phyloP scores from a whole-genome alignment of 306 rosid genomes.

The Prunus mume region DNA sequence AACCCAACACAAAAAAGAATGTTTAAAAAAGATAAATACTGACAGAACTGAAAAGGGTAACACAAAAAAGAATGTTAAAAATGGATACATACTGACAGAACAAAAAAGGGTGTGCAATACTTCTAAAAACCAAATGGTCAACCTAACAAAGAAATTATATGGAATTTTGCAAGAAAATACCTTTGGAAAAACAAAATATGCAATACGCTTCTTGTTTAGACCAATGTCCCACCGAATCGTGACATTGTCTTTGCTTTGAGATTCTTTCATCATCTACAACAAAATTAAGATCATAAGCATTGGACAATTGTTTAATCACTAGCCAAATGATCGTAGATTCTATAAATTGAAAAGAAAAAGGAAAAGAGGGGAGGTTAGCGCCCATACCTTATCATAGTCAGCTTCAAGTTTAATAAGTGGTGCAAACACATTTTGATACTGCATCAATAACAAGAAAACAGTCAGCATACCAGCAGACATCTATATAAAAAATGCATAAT shows the following conservation, averaged over 20 bases:
- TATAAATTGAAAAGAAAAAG: background rate
- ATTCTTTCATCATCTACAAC: conserved; percentile 95
- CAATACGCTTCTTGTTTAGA: conserved; percentile 96
- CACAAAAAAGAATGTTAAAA: no score
- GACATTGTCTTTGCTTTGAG: conserved; percentile 96
- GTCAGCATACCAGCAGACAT: conserved; percentile 24
- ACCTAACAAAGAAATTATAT: background rate
- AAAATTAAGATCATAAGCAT: conserved; percentile 28
- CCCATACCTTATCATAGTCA: conserved; percentile 88
- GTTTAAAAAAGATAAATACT: background rate
- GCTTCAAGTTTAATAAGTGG: conserved; percentile 99
- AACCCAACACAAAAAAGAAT: conserved; percentile 13
- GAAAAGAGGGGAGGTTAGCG: background rate
- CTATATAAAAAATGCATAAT: conserved; percentile 9
- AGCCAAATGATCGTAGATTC: background rate
- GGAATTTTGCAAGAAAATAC: conserved; percentile 25
- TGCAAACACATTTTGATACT: conserved; percentile 99
- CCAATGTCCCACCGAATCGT: conserved; percentile 98
- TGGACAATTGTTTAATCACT: background rate
- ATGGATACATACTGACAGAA: no score
- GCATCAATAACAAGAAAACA: conserved; percentile 29
- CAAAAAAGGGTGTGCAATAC: no score
- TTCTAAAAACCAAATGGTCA: background rate
- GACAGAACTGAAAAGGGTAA: background rate
- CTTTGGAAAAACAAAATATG: conserved; percentile 97